Evolutionary conservation across 495 filamentous ascomycete species (phyloP).

Genomic region (Talaromyces stipitatus): DNA sequence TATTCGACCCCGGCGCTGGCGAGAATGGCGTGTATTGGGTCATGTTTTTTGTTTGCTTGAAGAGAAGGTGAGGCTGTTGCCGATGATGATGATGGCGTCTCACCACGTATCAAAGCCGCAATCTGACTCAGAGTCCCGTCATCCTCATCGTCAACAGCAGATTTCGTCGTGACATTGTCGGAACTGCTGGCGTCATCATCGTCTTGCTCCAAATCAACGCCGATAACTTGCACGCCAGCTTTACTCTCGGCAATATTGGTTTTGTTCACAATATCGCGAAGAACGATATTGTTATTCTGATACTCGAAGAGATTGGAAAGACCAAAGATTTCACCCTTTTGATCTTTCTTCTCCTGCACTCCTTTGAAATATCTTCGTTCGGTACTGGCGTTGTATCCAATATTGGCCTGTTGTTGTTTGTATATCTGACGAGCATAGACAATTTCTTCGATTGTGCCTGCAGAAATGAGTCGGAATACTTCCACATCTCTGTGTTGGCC

Average conservation of each 20-base stretch:
- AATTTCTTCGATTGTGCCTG: conserved; percentile 94
- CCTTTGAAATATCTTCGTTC: conserved; percentile 96
- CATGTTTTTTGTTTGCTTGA: conserved; percentile 41
- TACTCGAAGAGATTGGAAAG: conserved; percentile 81
- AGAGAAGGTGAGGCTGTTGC: conserved; percentile 16
- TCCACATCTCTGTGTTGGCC: conserved; percentile 91
- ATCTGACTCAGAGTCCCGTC: conserved; percentile 71
- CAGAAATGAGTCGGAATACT: conserved; percentile 88
- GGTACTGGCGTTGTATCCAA: conserved; percentile 86
- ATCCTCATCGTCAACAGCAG: conserved; percentile 28
- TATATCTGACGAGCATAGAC: conserved; percentile 97
- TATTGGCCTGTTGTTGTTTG: conserved; percentile 98
- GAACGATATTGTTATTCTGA: conserved; percentile 67
- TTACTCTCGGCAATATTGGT: conserved; percentile 93
- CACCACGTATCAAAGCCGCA: conserved; percentile 58
- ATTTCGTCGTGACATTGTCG: not conserved
- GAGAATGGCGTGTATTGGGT: conserved; percentile 84
- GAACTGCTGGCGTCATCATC: conserved; percentile 45
- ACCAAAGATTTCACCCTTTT: conserved; percentile 93
- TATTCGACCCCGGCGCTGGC: conserved; percentile 87
- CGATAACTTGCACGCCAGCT: conserved; percentile 72
- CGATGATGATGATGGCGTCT: conserved; percentile 16
- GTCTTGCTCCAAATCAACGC: conserved; percentile 57
- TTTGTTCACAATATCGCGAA: conserved; percentile 93
- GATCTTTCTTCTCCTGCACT: conserved; percentile 71